Percentiles rank a stretch among this genome's conserved stretches.
Conservation (phyloP, 2,329 filamentous ascomycete species). For the Paecilomyces sp. region DNA sequence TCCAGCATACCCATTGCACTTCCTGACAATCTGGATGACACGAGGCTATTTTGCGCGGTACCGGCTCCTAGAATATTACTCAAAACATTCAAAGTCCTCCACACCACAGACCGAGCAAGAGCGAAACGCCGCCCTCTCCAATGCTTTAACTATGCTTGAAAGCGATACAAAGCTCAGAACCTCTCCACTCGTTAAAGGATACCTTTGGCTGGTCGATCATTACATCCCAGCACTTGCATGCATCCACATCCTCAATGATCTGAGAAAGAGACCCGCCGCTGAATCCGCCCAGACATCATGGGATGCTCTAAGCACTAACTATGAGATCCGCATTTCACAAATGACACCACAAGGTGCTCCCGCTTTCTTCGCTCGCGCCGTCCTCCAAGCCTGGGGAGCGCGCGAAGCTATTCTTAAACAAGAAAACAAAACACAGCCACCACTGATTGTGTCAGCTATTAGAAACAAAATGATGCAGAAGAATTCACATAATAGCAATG, state of each 20-base stretch:
- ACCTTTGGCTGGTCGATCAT: constrained; percentile 34
- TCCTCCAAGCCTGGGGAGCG: constrained; percentile 38
- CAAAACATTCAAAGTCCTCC: constrained; percentile 13
- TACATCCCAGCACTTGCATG: constrained; percentile 47
- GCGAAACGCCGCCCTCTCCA: constrained; percentile 20
- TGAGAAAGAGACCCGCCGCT: constrained; percentile 30
- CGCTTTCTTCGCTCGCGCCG: constrained; percentile 24
- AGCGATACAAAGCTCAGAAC: constrained; percentile 40
- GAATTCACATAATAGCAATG: background rate
- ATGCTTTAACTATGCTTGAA: constrained; percentile 35
- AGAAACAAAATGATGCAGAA: constrained; percentile 13
- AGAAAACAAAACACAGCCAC: constrained; percentile 9
- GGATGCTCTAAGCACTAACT: constrained; percentile 42
- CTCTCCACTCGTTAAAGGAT: constrained; percentile 35
- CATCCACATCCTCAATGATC: constrained; percentile 38
- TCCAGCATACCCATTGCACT: constrained; percentile 37
- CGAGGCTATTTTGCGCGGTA: constrained; percentile 42
- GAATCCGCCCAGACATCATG: constrained; percentile 32
- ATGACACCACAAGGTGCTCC: constrained; percentile 12
- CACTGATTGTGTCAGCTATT: constrained; percentile 24
- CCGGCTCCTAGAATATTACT: constrained; percentile 45
- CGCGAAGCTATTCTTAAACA: constrained; percentile 13
- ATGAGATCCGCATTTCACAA: constrained; percentile 23
- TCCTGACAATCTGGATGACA: constrained; percentile 41
- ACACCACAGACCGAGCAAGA: constrained; percentile 18